A percentile compares a stretch with the other conserved stretches of the same genome.
These are phyloP conservation scores for Suhomyces sp. DNA, from an alignment of 805 yeast genomes.

Conservation along the genomic window DNA sequence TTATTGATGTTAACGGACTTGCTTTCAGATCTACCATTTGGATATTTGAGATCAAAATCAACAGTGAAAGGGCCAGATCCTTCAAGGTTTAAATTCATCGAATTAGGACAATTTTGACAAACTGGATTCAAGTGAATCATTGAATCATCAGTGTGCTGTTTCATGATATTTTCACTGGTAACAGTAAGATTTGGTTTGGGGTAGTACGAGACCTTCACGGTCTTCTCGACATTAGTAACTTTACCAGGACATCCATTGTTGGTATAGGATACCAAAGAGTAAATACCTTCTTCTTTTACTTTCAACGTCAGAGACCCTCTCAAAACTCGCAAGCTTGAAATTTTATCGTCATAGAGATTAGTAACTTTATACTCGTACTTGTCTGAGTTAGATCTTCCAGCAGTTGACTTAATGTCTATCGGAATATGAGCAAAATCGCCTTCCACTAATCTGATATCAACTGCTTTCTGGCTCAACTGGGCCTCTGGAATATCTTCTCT, in stretches of 20 bases:
- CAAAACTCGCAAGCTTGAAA: conserved; percentile 8
- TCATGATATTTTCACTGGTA: conserved; percentile 13
- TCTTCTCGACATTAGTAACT: conserved; percentile 18
- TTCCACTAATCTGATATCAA: conserved; percentile 46
- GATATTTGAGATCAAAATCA: conserved; percentile 59
- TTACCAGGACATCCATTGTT: conserved; percentile 48
- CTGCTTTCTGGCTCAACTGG: conserved; percentile 12
- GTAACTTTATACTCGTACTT: conserved; percentile 29
- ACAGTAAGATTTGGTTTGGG: conserved; percentile 24
- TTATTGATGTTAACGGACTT: conserved; percentile 32
- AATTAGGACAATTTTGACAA: conserved; percentile 30
- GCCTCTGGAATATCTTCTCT: conserved; percentile 64
- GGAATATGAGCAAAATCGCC: conserved; percentile 64
- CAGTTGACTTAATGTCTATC: conserved; percentile 31
- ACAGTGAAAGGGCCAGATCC: conserved; percentile 70
- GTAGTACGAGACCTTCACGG: conserved; percentile 21
- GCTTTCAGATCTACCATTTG: conserved; percentile 48
- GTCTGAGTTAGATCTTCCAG: conserved; percentile 28
- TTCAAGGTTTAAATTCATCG: conserved; percentile 38
- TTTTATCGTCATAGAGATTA: conserved; percentile 22
- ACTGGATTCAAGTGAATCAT: conserved; percentile 23
- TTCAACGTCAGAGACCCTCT: conserved; percentile 19
- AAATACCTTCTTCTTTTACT: conserved; percentile 42
- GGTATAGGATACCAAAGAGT: conserved; percentile 35
- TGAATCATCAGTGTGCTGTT: conserved; percentile 24